A percentile compares a stretch with the other conserved stretches of the same genome.
These are phyloP conservation scores for Alternaria panax DNA, from an alignment of 2,329 filamentous ascomycete species.

Conservation along the genomic window DNA sequence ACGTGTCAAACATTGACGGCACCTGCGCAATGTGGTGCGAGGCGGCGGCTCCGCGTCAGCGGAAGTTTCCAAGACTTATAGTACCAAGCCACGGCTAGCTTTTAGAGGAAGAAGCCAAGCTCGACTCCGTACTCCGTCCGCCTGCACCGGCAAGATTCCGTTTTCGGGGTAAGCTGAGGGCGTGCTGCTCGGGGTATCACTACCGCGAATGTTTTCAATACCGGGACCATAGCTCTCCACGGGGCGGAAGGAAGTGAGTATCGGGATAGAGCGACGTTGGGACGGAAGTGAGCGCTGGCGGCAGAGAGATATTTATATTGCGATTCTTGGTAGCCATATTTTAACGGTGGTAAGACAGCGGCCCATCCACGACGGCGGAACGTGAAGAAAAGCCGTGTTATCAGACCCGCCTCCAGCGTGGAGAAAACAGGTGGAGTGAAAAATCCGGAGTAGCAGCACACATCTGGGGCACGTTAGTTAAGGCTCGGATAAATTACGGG, in stretches of 20 bases:
- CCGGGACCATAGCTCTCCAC: background rate
- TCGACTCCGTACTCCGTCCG: conserved; percentile 22
- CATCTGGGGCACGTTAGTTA: background rate
- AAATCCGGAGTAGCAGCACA: conserved; percentile 1
- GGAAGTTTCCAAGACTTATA: background rate
- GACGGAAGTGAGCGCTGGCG: background rate
- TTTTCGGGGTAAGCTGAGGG: background rate
- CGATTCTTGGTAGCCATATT: background rate
- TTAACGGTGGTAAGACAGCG: background rate
- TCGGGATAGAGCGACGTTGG: background rate
- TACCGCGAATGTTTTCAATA: conserved; percentile 7
- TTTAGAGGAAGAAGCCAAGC: conserved; percentile 15
- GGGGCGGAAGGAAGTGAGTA: background rate
- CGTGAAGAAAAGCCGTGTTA: background rate
- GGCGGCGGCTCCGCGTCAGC: conserved; percentile 2
- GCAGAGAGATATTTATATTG: background rate
- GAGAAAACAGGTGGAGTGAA: background rate
- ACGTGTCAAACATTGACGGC: background rate
- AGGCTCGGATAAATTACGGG: conserved; percentile 1
- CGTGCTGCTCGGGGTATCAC: conserved; percentile 20
- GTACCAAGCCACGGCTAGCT: conserved; percentile 9
- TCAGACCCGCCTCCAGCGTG: background rate
- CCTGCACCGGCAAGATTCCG: background rate
- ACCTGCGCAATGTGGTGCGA: background rate
- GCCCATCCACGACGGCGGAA: background rate